phyloP scores from a whole-genome alignment of 306 rosid species.

The Pyrus pyrifolia region DNA sequence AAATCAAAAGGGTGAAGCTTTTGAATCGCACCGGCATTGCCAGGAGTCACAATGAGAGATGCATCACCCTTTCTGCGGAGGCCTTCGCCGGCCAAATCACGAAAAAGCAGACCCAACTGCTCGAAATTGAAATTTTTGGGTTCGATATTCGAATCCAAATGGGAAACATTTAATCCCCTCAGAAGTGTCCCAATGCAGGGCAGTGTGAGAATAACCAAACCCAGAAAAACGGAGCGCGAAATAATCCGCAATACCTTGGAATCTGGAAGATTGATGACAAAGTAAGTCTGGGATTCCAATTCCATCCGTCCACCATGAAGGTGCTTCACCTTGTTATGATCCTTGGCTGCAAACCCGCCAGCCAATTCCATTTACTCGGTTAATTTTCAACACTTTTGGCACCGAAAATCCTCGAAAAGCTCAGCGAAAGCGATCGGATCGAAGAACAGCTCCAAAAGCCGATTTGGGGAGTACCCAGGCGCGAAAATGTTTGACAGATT shows the following conservation, averaged over 20 bases:
- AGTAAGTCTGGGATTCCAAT: conserved; percentile 20
- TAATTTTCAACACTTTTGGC: neutral
- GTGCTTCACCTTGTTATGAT: conserved; percentile 21
- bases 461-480: conserved; percentile 21
- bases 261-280: conserved; percentile 47
- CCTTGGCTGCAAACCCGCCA: conserved; percentile 9
- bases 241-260: conserved; percentile 39
- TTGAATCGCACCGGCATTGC: conserved; percentile 14
- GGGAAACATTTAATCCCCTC: conserved; percentile 14
- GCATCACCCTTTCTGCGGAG: conserved; percentile 34
- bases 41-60: conserved; percentile 42
- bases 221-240: conserved; percentile 51
- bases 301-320: conserved; percentile 21
- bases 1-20: neutral
- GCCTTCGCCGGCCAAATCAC: conserved; percentile 50
- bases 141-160: neutral
- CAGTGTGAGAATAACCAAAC: conserved; percentile 37
- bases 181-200: conserved; percentile 34
- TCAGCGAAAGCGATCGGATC: conserved; percentile 3
- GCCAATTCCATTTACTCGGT: conserved; percentile 17
- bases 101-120: conserved; percentile 37
- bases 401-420: neutral
- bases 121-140: conserved; percentile 18
- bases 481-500: conserved; percentile 11
- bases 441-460: conserved; percentile 1